A percentile compares a stretch with the other conserved stretches of the same genome.
phyloP scores from a whole-genome alignment of 164 flowering plant genomes.

The Liquidambar formosana region DNA sequence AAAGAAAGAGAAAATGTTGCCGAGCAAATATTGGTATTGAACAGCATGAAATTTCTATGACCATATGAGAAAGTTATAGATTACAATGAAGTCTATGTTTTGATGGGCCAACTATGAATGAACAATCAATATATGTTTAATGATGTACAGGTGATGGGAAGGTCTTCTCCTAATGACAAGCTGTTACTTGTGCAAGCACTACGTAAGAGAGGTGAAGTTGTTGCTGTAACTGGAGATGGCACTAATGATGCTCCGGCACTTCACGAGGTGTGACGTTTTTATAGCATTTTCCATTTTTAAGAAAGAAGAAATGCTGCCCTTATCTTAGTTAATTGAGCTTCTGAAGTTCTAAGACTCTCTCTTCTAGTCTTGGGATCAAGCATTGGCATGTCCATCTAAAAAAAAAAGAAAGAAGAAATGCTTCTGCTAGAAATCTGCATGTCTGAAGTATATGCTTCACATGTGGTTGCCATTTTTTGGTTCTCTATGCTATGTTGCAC shows the following conservation, averaged over 20 bases:
- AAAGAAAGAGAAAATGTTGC: conserved; percentile 41
- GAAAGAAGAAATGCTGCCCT: background rate
- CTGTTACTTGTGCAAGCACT: conserved; percentile 52
- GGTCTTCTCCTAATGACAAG: conserved; percentile 58
- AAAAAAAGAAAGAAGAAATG: too few species aligned
- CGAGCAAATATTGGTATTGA: conserved; percentile 37
- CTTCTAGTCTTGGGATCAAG: too few species aligned
- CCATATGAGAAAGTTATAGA: background rate
- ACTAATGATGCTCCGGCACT: conserved; percentile 62
- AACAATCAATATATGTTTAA: conserved; percentile 2
- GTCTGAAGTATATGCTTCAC: background rate
- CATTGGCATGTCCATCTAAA: too few species aligned
- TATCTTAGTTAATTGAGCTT: too few species aligned
- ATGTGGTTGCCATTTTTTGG: background rate
- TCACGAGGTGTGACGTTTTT: conserved; percentile 38
- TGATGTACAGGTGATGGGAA: conserved; percentile 44
- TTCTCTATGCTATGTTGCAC: background rate
- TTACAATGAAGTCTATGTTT: background rate
- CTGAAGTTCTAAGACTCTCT: too few species aligned
- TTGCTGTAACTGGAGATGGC: conserved; percentile 62
- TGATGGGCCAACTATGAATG: background rate
- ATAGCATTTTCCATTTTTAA: background rate
- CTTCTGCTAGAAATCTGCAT: background rate
- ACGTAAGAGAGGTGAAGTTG: conserved; percentile 45
- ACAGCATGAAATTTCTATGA: background rate